These are phyloP conservation scores for Magnaporthiopsis incrustans DNA, from an alignment of 2,329 filamentous ascomycete species.

Conservation along the genomic window DNA sequence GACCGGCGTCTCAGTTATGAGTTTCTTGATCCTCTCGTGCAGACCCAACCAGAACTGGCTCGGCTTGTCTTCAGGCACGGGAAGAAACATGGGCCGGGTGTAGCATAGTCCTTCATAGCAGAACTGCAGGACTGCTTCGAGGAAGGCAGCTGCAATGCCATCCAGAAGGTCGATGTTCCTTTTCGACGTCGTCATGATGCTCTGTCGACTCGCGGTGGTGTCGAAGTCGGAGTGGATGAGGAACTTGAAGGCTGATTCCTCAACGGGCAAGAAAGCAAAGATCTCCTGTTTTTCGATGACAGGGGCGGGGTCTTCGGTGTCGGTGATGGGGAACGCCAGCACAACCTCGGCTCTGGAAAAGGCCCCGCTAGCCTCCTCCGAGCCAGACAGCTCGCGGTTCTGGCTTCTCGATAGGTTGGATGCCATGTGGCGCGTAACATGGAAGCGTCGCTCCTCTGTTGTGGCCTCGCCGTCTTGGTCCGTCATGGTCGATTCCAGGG, in stretches of 20 bases:
- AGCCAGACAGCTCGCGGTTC: conserved; percentile 23
- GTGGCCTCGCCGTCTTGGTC: neutral
- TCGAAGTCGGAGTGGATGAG: conserved; percentile 43
- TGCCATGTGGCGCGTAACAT: conserved; percentile 21
- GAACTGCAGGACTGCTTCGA: conserved; percentile 29
- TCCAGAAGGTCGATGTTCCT: conserved; percentile 29
- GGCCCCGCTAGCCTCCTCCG: conserved; percentile 15
- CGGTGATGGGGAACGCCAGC: conserved; percentile 36
- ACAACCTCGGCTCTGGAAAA: conserved; percentile 27
- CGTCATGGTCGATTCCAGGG: conserved; percentile 8
- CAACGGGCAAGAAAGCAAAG: conserved; percentile 39
- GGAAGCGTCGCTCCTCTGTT: conserved; percentile 17
- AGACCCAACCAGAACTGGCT: conserved; percentile 21
- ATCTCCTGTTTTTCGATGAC: conserved; percentile 31
- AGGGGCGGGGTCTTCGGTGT: conserved; percentile 20
- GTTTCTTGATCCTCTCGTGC: conserved; percentile 16
- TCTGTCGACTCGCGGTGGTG: conserved; percentile 34
- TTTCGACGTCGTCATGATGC: conserved; percentile 27
- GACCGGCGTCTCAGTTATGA: conserved; percentile 11
- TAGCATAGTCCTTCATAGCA: conserved; percentile 28
- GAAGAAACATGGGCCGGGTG: conserved; percentile 35
- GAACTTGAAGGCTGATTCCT: conserved; percentile 35
- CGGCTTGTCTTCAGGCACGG: conserved; percentile 18
- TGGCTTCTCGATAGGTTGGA: conserved; percentile 24
- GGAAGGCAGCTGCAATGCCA: conserved; percentile 29